Evolutionary conservation across 495 filamentous ascomycete genomes (phyloP), one percentile per base, ranked within the genome.

Genomic region (Talaromyces adpressus): DNA sequence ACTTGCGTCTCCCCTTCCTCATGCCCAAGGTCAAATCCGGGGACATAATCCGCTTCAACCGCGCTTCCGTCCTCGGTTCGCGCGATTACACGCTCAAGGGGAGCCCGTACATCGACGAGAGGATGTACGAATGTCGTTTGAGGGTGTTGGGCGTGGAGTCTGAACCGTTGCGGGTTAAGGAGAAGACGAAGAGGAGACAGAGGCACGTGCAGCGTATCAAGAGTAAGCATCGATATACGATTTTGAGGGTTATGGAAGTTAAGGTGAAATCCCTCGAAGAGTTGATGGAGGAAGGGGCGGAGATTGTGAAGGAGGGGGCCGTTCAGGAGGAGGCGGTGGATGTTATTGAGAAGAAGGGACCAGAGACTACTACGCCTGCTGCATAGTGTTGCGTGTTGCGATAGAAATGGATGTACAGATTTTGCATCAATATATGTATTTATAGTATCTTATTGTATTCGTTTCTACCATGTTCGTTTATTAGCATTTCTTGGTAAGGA

Each of bases 101-200:
- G 23, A 71, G 73, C 14, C 90, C 89, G 3, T 90, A 86, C 72
- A 73, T 97, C 57, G 91, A 98, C 73, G 86, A 92, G 77, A 72
- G 83, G 27, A 72, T 93, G 65, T 98, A 91, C 67, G 87, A 89
- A 72, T 96, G 91, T 75, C 83, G 93, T 57, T 91, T 92, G 2
- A 82, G 86, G 45, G 91, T 98, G n/a, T 81, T 92, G 62, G 92
- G 91, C 9, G 85, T 89, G 30, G 96, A 98, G 75, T 77, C 82
- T 34, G 94, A 98, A 82, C 95, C 95, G 52, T 73, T 97, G 82
- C 79, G 91, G 63, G 72, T 91, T 62, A 89, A 90, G 79, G 84
- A 92, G 81, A 98, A 98, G 89, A 98, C 89, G 69, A 97, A 97
- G 86, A 75, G 87, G 76, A 86, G 94, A 79, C 84, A 88, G 70